phyloP scores from a whole-genome alignment of 1,284 basidiomycete genomes.

The Blastosporella zonata region DNA sequence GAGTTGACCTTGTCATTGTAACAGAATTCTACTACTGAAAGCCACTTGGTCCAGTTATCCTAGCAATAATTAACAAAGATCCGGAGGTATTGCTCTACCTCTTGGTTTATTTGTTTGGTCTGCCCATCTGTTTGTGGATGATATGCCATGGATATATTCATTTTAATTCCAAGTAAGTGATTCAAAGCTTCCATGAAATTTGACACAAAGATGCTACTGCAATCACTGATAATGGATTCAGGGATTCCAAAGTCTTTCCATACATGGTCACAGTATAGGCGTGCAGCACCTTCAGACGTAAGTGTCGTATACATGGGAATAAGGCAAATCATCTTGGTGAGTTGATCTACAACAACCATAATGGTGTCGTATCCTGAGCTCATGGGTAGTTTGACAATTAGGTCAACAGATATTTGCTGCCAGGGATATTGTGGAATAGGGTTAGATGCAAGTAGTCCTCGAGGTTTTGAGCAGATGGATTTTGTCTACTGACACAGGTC shows the following conservation, averaged over 20 bases:
- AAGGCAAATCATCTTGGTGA: slow-evolving; percentile 20
- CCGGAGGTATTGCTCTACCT: slow-evolving; percentile 30
- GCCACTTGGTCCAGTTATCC: slow-evolving; percentile 31
- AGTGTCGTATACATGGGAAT: slow-evolving; percentile 11
- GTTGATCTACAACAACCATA: slow-evolving; percentile 24
- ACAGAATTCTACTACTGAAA: slow-evolving; percentile 31
- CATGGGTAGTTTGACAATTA: slow-evolving; percentile 27
- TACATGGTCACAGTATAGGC: slow-evolving; percentile 19
- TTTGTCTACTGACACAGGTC: too few species aligned
- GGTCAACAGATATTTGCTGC: slow-evolving; percentile 29
- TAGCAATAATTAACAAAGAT: slow-evolving; percentile 33
- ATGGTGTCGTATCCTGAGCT: slow-evolving; percentile 28
- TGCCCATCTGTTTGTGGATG: slow-evolving; percentile 30
- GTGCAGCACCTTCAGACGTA: slow-evolving; percentile 15
- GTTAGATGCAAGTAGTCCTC: slow-evolving; percentile 27
- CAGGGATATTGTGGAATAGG: slow-evolving; percentile 25
- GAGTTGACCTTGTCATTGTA: slow-evolving; percentile 25
- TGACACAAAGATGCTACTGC: slow-evolving; percentile 32
- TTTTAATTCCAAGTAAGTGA: slow-evolving; percentile 22
- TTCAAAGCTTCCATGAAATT: slow-evolving; percentile 28
- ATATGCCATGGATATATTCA: slow-evolving; percentile 29
- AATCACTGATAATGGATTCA: slow-evolving; percentile 26
- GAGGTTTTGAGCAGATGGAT: slow-evolving; percentile 7
- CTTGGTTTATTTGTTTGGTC: slow-evolving; percentile 35
- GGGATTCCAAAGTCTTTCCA: slow-evolving; percentile 19